phyloP scores from a whole-genome alignment of 805 yeast genomes.

The Candida wancherniae region DNA sequence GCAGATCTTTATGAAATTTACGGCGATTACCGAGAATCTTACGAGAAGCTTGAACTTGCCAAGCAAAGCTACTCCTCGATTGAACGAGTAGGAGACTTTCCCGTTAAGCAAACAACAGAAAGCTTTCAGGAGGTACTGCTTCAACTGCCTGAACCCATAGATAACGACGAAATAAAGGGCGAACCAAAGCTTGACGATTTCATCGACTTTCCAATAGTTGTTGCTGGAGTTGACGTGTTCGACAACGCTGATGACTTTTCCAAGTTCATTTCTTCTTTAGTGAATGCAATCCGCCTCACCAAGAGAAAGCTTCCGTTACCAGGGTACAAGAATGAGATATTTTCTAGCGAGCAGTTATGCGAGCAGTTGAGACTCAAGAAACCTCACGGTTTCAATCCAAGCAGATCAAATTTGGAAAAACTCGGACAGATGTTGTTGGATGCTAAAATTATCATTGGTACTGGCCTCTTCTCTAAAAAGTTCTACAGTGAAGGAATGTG shows the following conservation, averaged over 20 bases:
- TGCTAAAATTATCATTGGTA: slow-evolving; percentile 26
- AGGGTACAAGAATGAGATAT: slow-evolving; percentile 36
- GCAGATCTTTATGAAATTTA: slow-evolving; percentile 21
- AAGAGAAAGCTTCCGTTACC: slow-evolving; percentile 36
- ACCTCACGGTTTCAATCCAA: slow-evolving; percentile 32
- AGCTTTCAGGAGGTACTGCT: no score
- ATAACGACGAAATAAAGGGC: not conserved
- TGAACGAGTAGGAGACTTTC: slow-evolving; percentile 29
- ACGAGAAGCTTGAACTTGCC: slow-evolving; percentile 24
- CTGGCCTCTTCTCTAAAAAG: slow-evolving; percentile 30
- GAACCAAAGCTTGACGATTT: no score
- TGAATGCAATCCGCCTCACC: slow-evolving; percentile 20
- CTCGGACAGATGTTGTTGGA: slow-evolving; percentile 39
- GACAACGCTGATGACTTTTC: slow-evolving; percentile 17
- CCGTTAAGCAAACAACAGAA: no score
- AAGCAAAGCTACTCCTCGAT: slow-evolving; percentile 28
- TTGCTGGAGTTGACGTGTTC: slow-evolving; percentile 25
- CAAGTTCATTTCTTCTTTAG: slow-evolving; percentile 20
- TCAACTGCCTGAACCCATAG: slow-evolving; percentile 1
- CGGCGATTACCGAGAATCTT: slow-evolving; percentile 22
- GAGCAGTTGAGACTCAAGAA: slow-evolving; percentile 21
- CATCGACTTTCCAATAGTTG: slow-evolving; percentile 27
- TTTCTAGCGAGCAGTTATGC: slow-evolving; percentile 37
- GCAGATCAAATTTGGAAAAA: slow-evolving; percentile 33
- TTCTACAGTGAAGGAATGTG: slow-evolving; percentile 40